Base-by-base conservation (phyloP, 2,329 filamentous ascomycete species). In the Cordyceps tenuipes region DNA sequence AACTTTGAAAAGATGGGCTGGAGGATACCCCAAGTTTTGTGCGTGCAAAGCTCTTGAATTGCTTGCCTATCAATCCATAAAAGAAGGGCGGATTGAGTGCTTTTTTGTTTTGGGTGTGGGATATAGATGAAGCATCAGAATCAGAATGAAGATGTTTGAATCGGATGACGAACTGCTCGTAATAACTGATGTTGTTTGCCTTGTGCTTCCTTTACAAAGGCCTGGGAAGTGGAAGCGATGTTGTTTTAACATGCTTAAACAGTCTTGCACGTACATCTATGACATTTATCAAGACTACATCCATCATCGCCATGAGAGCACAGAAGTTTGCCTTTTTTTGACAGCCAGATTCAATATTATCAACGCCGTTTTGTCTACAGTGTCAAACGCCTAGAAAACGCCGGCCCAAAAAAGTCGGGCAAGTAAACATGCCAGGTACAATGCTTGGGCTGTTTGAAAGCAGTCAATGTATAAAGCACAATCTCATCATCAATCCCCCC, bases 21-120 rank as follows among this genome's bases (percentile, higher is more conserved):
- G 49, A 59, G 49, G 48, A 59, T 59, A 59, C 57, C 57, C 48
- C 48, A 53, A 51, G n/a, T 46, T n/a, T 59, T n/a, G 56, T 34
- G 34, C 39, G 39, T 26, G 39, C 56, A 58, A n/a, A 57, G 29
- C 12, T 44, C 17, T 44, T 34, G 48, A 34, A 47, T 39, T 52
- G 47, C 29, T n/a, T 23, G 8, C 13, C 52, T 53, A n/a, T 51
- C 46, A 41, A 19, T 31, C 29, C 19, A 23, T 29, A 48, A 34
- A 46, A 46, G 6, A 21, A 4, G 53, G 53, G 54, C 21, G 34
- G 34, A 34, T 31, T 39, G 44, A 34, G 9, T 47, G n/a, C 19
- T 56, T 36, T 36, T 50, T 2, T 34, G 12, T 47, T 47, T 31
- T 9, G 10, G 31, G 17, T 55, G 17, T 55, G 6, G 41, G 26